Base-by-base conservation (phyloP, 495 filamentous ascomycete genomes). In the Trichocladium uniseriatum region DNA sequence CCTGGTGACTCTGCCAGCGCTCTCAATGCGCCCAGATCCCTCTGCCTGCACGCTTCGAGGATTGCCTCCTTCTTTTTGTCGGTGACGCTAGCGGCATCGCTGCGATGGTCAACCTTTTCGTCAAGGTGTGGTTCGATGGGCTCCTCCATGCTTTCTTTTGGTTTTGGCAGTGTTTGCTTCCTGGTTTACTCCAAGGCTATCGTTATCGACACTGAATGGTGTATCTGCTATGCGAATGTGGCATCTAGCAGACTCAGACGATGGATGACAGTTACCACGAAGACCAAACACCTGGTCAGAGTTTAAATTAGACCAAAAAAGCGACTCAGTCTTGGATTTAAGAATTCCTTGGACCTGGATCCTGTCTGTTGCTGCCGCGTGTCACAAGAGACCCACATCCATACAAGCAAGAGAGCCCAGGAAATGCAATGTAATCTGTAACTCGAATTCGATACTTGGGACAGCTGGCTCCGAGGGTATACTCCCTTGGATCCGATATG, bases 1-100 rank as follows among this genome's bases (percentile, higher is more conserved):
- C 82, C 83, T 45, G 75, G 67, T 10, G 83, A 83, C 20, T 80
- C 81, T 15, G 92, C 89, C 52, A 87, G 72, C 3, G 58, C 61
- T 35, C 80, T 66, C 41, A 98, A 69, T 27, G 73, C 69, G 49
- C 74, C 72, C 28, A 88, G 62, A 61, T 94, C 78, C 18, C 70
- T 68, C 53, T 70, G 61, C 46, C 70, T 67, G 65, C 90, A 95
- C 40, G 89, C 89, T 42, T 70, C 68, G 29, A 75, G 63, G 52
- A 95, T 89, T 21, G 42, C 54, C 11, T 49, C 34, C 20, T 61
- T 57, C 36, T 63, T 67, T 20, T 52, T 27, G 8, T 49, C 41
- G 24, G 24, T 27, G 24, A 4, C 24, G 3, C 24, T 32, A 10
- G 31, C 2, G 36, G 15, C 13, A 8, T 43, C 34, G 10, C 49